Evolutionary conservation across 148 eudicot species (phyloP), one percentile per base, ranked within the genome.

Genomic region (Hydrangea macrophylla): DNA sequence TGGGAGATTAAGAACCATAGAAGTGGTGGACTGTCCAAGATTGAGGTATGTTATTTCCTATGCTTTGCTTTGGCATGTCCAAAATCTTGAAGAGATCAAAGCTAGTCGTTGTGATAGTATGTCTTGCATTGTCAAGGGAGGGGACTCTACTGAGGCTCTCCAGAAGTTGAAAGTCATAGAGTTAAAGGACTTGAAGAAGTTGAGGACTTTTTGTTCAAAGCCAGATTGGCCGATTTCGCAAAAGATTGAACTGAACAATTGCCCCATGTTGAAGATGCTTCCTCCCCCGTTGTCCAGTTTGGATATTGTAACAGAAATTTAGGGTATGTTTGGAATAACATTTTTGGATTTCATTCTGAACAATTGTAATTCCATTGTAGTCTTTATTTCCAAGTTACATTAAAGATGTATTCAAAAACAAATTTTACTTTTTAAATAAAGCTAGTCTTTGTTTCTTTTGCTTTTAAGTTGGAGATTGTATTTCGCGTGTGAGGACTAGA

Each of bases 41-140:
- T 30, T 59, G 17, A 59, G 18, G 33, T 22, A 9, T 12, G 40
- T 36, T 1, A 18, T 59, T 0, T 26, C 63, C 7, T 59, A 59
- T 59, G 39, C 35, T 27, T 27, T 59, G 63, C 63, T 59, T 17
- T 39, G 63, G 28, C 63, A 30, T 11, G 63, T 59, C 33, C 35
- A 59, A 28, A 30, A 30, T 10, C 63, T 59, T 59, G 40, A 31
- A 59, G 36, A 30, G 33, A 59, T 59, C 20, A 59, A 59, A 22
- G 63, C 33, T 28, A 59, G 39, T 31, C 37, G 33, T 27, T 59
- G 63, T 59, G 35, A 59, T 11, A 59, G 33, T 26, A 28, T 59
- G 63, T 26, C 35, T 11, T 59, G 63, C 40, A 59, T 59, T n/a
- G 32, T 59, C 33, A 36, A 31, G 18, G 15, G 37, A 0, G 63